Base-by-base conservation (phyloP, 2,329 filamentous ascomycete species). In the Aspergillus caelatus region DNA sequence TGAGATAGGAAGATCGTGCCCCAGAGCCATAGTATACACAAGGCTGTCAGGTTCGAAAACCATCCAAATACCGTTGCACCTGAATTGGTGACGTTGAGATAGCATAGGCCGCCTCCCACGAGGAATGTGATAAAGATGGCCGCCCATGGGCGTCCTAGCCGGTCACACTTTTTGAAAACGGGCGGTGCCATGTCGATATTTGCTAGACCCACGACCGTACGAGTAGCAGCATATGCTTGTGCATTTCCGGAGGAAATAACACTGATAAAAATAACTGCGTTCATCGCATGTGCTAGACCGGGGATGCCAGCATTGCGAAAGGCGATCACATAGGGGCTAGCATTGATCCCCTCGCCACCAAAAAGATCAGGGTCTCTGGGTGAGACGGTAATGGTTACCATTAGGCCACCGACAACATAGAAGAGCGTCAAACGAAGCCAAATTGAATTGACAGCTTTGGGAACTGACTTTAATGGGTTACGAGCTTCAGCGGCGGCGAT, bases 281-380 rank as follows among this genome's bases (percentile, higher is more conserved):
- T 91, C 81, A 91, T 88, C 66, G 91, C 85, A 28, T 83, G 84
- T 28, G 88, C 87, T 16, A 91, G 82, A 2, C 84, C 84, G 1
- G 75, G 72, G 50, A 92, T 85, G 52, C 87, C 86, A 8, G 88
- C 87, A 62, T 87, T 81, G 65, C 85, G 78, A 64, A 88, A 87
- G 28, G 86, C 85, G 67, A 91, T 86, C 63, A 91, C 89, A 70
- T 91, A 91, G 0, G 89, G 90, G 0, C 86, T 88, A 8, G 84
- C 83, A 45, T 79, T 78, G 53, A 80, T 79, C 19, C 71, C 74
- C 21, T 69, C 72, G n/a, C 77, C 77, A 52, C 77, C 76, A 32
- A 84, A 71, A 6, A 84, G 77, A 7, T 74, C 75, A 0, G 68
- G 46, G 34, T 81, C 77, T 61, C 78, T 70, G 50, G 77, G 78